Conservation (phyloP, 148 eudicot species). For the Diospyros kaki region DNA sequence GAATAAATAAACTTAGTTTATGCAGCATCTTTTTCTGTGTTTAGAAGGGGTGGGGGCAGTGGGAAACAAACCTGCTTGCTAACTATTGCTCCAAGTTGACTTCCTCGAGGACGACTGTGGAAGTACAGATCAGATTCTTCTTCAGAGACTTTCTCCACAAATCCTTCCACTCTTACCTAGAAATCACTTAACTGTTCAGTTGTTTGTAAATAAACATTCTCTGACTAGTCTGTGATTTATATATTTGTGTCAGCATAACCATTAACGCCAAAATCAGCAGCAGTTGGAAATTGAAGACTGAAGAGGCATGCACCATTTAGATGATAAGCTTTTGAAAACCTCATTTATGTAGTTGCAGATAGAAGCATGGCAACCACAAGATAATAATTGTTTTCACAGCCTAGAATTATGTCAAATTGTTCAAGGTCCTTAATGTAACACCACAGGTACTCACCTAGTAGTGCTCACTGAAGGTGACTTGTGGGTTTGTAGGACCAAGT, state of each 20-base stretch:
- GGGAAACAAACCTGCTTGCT: conserved; percentile 70
- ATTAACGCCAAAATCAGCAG: neutral
- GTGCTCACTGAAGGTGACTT: too few species aligned
- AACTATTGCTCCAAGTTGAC: conserved; percentile 97
- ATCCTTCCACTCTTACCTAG: conserved; percentile 92
- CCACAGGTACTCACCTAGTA: too few species aligned
- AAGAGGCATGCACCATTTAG: neutral
- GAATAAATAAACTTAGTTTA: conserved; percentile 4
- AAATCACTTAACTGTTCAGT: conserved; percentile 9
- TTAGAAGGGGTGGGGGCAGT: neutral
- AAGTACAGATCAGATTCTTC: conserved; percentile 87
- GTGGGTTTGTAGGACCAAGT: too few species aligned
- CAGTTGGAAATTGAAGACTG: neutral
- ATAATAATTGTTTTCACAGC: neutral
- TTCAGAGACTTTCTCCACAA: conserved; percentile 79
- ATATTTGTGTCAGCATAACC: neutral
- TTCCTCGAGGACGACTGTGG: conserved; percentile 96
- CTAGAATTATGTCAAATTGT: neutral
- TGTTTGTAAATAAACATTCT: neutral
- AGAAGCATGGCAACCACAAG: neutral
- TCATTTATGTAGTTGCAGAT: neutral
- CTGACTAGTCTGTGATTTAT: neutral
- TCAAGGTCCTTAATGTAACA: too few species aligned
- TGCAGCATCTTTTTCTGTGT: neutral
- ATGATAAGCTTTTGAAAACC: neutral